Base-by-base conservation (phyloP, 2,329 filamentous ascomycete genomes). In the Camptophora hylomeconis region DNA sequence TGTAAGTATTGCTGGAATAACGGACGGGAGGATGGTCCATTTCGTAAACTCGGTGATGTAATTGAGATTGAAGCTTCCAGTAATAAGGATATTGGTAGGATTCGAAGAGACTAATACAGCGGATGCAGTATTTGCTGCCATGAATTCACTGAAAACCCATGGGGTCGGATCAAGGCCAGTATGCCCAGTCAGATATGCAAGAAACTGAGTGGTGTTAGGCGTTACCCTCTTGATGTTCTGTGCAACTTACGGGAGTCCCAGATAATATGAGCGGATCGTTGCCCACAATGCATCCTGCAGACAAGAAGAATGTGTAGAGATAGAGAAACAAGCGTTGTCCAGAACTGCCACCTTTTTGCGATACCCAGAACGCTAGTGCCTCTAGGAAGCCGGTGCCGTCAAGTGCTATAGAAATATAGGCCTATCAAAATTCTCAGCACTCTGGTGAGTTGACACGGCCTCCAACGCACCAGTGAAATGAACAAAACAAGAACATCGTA, bases 81-180 rank as follows among this genome's bases (percentile, higher is more conserved):
- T 32, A 23, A 45, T 45, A 20, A 45, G 35, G 19, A 45, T 38
- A 15, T 45, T 45, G 2, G 79, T 82, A 0, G 79, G 79, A 35
- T 83, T 83, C 0, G 77, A 82, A 0, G 78, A 82, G 7, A 84
- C 79, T 8, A 84, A 58, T 14, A 82, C 79, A 0, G 79, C 76
- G 0, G 78, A 82, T 2, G 72, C 72, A 26, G 82, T 77, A 76
- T 45, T 45, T 5, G 41, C 41, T 7, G 41, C 41, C 41, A 45
- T 45, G 29, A 45, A 45, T 25, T 45, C 41, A 22, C 35, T 38
- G 27, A 45, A 45, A 10, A 42, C 31, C 41, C 41, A 45, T 18
- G 41, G 36, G 10, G 33, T 35, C 8, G 41, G 41, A 16, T 39
- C 37, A 9, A 45, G 28, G 10, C 31, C 29, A 10, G 41, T 38